Base-by-base conservation (phyloP, 805 yeast species). In the Kuraishia borneana region DNA sequence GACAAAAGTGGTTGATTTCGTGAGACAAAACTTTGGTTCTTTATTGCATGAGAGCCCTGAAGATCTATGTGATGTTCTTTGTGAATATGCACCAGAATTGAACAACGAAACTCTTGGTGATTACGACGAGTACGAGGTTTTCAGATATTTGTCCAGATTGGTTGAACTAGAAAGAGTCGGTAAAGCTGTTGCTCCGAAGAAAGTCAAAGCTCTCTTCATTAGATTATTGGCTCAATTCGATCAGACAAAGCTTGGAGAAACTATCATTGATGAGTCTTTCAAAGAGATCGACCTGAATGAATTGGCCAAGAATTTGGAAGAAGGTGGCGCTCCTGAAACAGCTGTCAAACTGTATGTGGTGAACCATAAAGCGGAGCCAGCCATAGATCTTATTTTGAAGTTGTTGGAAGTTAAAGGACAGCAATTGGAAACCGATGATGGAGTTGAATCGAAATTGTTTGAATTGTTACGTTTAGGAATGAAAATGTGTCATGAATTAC, bases 61-160 rank as follows among this genome's bases (percentile, higher is more conserved):
- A 1, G 54, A 50, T 6, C 53, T 71, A 46, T 63, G 65, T 3
- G 36, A 33, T 3, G 36, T 65, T 4, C 48, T 74, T 8, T 46
- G 58, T 10, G 44, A 43, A 12, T 51, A 59, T 41, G 46, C 54
- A 32, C 70, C 71, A 1, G 37, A 42, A 1, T 39, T 73, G 25
- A 73, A 71, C 43, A 31, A 37, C 2, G 52, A 56, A 32, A 52
- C 63, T 1, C 43, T 71, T 23, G 36, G 45, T 2, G 40, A 60
- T 18, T 33, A 51, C 8, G 58, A 52, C 40, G 27, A 47, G 38
- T 22, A 46, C 27, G 36, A 28, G 0, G 50, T 50, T 23, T 65
- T 40, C 38, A 36, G 44, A 20, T 70, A 67, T 40, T 44, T 68
- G 26, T 39, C 39, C 1, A 32, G 42, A 2, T 39, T 67, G n/a